Base-by-base conservation (phyloP, 768 basidiomycete genomes). In the Galerina sulciceps region DNA sequence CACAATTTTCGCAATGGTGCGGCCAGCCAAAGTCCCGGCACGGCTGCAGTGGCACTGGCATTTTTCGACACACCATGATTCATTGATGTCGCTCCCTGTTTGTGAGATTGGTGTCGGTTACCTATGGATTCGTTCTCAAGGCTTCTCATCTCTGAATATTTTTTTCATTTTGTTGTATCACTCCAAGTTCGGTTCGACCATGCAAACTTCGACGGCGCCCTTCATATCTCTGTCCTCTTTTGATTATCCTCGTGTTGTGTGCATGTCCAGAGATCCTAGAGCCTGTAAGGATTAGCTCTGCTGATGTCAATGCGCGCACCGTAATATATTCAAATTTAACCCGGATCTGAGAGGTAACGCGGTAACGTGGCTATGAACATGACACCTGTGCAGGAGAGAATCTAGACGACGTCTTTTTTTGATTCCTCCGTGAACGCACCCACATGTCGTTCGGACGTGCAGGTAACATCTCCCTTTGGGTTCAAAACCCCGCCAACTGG, bases 1-100 rank as follows among this genome's bases (percentile, higher is more conserved):
- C 54, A 45, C 54, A 55, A 45, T 13, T 31, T 18, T 55, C 54
- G 54, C 44, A 55, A 47, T 22, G 54, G 43, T 17, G 54, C 37
- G 8, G 26, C 26, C 26, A 38, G 31, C 31, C 37, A 23, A 36
- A 46, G 38, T 37, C 34, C 34, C 41, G 43, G 53, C 42, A 45
- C 38, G 31, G 20, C 17, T 37, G 37, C 45, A 51, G 15, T 40
- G 50, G 50, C 4, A 51, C 23, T 40, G 50, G 50, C 4, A 20
- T 20, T 37, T n/a, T 10, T 36, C 15, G 36, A n/a, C 47, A 48
- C 10, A 11, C 37, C 17, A 22, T 41, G 10, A n/a, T n/a, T n/a
- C n/a, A n/a, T n/a, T n/a, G n/a, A 22, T 51, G 23, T 47, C 11
- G 11, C 23, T 23, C 23, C 45, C 20, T 5, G 8, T 31, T 31